Evolutionary conservation across 2,329 filamentous ascomycete species (phyloP), one percentile per base, ranked within the genome.

Genomic region (Elsinoe batatas): DNA sequence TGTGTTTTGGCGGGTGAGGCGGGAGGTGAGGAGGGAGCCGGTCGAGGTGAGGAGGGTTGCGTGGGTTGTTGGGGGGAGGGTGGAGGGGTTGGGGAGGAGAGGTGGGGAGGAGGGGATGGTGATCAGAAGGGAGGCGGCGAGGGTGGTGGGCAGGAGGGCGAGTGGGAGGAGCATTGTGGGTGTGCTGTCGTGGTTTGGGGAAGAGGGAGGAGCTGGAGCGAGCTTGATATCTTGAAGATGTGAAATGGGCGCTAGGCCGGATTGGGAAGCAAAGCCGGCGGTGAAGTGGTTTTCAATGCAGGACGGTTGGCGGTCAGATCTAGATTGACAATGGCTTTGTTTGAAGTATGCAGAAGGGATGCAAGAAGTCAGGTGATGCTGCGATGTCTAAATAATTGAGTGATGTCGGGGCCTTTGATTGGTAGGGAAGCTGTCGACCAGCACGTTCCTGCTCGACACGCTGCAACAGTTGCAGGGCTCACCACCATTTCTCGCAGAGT

Each of bases 1-100:
- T 20, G 81, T 83, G 68, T 88, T 87, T 62, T 77, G 71, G 38
- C 78, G 74, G 11, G 84, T 83, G 8, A 95, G 73, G 8, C 84
- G 83, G 11, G 87, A 82, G 22, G 78, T 73, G 58, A 78, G 65
- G 37, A 69, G 68, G 8, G 69, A 71, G 15, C 74, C 74, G 40
- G 71, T 68, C 17, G 66, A 61, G 15, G 67, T 65, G 10, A 65
- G 60, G 66, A 85, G 83, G 51, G 85, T 85, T 58, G 79, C 80
- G 64, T 84, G 75, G 18, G 83, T 84, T 54, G 84, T 80, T 49
- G 76, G 67, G 54, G 75, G 73, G 56, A 80, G 74, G 13, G 67
- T 68, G 18, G 75, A 69, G 44, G 75, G 71, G 61, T 75, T 73
- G 43, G 72, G 64, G 59, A 74, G 63, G 58, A 69, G 62, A 33